Percentiles rank a stretch among this genome's conserved stretches.
phyloP scores from a whole-genome alignment of 2,329 filamentous ascomycete genomes.

The Eutypella sp. region DNA sequence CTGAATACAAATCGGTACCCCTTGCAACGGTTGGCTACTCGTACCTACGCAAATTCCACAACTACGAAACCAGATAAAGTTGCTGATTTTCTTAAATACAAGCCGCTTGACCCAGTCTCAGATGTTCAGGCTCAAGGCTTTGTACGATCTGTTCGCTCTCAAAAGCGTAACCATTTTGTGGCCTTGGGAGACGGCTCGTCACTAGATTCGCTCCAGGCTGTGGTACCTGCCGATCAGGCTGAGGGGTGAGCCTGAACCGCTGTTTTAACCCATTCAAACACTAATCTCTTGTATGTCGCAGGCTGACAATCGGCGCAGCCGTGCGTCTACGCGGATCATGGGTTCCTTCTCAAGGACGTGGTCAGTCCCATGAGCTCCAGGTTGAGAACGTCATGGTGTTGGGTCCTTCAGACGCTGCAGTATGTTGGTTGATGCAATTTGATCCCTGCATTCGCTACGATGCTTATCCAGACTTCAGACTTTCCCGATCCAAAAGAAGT shows the following conservation, averaged over 20 bases:
- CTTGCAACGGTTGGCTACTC: slow-evolving; percentile 7
- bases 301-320: slow-evolving; percentile 75
- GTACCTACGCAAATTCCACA: slow-evolving; percentile 20
- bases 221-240: slow-evolving; percentile 67
- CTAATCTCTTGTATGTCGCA: slow-evolving; percentile 36
- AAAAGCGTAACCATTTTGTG: slow-evolving; percentile 80
- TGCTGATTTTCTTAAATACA: slow-evolving; percentile 52
- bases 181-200: slow-evolving; percentile 85
- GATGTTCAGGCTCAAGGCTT: slow-evolving; percentile 68
- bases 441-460: slow-evolving; percentile 3
- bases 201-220: slow-evolving; percentile 71
- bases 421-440: slow-evolving; percentile 48
- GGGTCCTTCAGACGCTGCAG: slow-evolving; percentile 73
- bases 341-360: slow-evolving; percentile 62
- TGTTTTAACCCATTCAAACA: slow-evolving; percentile 9
- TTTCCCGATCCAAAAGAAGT: slow-evolving; percentile 95
- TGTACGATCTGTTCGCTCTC: slow-evolving; percentile 78
- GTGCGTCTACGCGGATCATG: slow-evolving; percentile 74
- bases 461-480: slow-evolving; percentile 47
- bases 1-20: neutral
- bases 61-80: slow-evolving; percentile 39
- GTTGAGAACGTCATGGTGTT: slow-evolving; percentile 65
- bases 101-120: slow-evolving; percentile 37
- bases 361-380: slow-evolving; percentile 76
- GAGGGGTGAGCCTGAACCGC: slow-evolving; percentile 51